phyloP scores from a whole-genome alignment of 768 basidiomycete species.

The Boletales sp. region DNA sequence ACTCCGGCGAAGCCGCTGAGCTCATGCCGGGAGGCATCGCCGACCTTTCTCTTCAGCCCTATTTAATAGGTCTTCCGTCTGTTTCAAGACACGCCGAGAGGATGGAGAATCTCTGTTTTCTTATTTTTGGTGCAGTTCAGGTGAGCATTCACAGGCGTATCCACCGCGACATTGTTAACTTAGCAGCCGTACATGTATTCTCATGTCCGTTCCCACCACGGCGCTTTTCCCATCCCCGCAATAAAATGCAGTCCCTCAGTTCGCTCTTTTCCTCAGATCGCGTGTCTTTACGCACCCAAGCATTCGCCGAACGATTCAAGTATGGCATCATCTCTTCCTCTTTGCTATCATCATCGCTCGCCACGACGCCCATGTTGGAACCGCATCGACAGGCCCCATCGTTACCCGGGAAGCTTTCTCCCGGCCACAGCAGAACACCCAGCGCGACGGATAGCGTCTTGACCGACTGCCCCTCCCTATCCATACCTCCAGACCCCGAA shows the following conservation, averaged over 20 bases:
- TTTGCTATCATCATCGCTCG: conserved; percentile 49
- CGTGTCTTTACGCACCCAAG: conserved; percentile 36
- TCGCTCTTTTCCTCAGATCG: conserved; percentile 35
- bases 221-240: conserved; percentile 7
- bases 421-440: conserved; percentile 38
- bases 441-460: conserved; percentile 32
- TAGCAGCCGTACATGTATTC: conserved; percentile 1
- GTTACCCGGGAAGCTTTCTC: conserved; percentile 45
- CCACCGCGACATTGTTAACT: conserved; percentile 12
- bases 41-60: conserved; percentile 29
- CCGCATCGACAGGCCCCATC: conserved; percentile 33
- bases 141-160: conserved; percentile 31
- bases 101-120: conserved; percentile 26
- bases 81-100: conserved; percentile 18
- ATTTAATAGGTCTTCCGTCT: conserved; percentile 6
- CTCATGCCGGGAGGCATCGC: conserved; percentile 54
- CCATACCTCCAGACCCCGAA: conserved; percentile 34
- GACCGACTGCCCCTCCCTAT: conserved; percentile 23
- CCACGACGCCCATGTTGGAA: conserved; percentile 35
- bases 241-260: conserved; percentile 34
- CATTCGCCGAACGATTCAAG: conserved; percentile 78
- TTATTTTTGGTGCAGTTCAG: conserved; percentile 27
- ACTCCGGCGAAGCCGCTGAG: conserved; percentile 55
- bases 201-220: neutral
- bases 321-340: conserved; percentile 81